phyloP scores from a whole-genome alignment of 768 basidiomycete genomes.

The Podaxis sp. region DNA sequence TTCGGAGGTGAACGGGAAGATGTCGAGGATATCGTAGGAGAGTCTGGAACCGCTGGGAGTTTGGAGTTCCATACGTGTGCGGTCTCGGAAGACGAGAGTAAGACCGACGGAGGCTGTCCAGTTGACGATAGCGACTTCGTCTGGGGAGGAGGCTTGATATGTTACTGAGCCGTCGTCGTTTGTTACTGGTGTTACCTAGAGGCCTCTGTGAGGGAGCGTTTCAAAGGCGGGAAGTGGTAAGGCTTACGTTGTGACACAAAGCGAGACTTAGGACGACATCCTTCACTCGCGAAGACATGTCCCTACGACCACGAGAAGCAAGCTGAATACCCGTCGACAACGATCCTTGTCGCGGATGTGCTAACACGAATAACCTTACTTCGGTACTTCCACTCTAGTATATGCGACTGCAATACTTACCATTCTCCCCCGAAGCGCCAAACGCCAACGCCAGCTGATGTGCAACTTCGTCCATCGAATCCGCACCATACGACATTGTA shows the following conservation, averaged over 20 bases:
- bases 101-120: conserved; percentile 97
- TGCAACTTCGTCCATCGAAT: conserved; percentile 98
- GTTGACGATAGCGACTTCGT: conserved; percentile 97
- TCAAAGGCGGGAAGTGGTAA: background rate
- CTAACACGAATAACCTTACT: conserved; percentile 19
- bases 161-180: conserved; percentile 95
- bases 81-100: conserved; percentile 85
- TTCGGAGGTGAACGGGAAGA: conserved; percentile 98
- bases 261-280: conserved; percentile 94
- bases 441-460: conserved; percentile 90
- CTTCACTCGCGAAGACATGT: conserved; percentile 91
- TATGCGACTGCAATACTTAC: conserved; percentile 28
- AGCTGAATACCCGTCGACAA: conserved; percentile 76
- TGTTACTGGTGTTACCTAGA: conserved; percentile 88
- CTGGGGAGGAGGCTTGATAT: conserved; percentile 98
- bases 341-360: conserved; percentile 52
- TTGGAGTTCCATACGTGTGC: conserved; percentile 84
- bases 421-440: conserved; percentile 58
- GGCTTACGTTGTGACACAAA: conserved; percentile 89
- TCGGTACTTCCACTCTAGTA: background rate
- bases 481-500: conserved; percentile 93
- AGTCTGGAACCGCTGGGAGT: conserved; percentile 64
- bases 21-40: conserved; percentile 83
- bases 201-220: conserved; percentile 1
- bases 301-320: conserved; percentile 84